Percentiles rank a stretch among this genome's conserved stretches.
Evolutionary conservation across 2,329 filamentous ascomycete species (phyloP).

Genomic region (Diplodia mutila): DNA sequence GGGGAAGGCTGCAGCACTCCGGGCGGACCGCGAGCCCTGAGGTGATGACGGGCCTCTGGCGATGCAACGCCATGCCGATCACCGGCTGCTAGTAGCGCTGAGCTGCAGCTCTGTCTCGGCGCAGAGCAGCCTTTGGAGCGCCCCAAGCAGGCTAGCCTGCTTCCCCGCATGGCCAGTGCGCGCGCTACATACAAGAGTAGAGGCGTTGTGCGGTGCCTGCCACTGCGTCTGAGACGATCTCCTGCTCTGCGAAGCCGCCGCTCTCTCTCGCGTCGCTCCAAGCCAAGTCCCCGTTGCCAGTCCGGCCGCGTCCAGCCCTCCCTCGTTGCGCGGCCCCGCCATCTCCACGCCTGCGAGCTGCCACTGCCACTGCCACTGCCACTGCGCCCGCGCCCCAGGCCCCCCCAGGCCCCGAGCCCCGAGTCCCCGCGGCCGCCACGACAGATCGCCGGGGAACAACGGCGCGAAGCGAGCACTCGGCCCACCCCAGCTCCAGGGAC

Average conservation of each 20-base stretch:
- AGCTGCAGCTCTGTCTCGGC: constrained; percentile 22
- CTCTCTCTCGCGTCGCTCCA: background rate
- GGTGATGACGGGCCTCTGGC: constrained; percentile 22
- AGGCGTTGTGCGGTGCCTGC: constrained; percentile 11
- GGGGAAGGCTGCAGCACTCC: constrained; percentile 15
- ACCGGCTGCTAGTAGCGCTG: constrained; percentile 5
- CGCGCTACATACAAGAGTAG: constrained; percentile 20
- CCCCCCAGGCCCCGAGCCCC: background rate
- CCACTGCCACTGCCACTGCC: too few relatives aligned
- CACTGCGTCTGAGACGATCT: background rate
- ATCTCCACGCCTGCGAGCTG: background rate
- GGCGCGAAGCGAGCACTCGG: constrained; percentile 23
- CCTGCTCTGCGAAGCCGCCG: background rate
- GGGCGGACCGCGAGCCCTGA: constrained; percentile 17
- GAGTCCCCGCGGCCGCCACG: constrained; percentile 19
- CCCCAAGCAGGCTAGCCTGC: constrained; percentile 16
- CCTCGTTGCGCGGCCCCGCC: background rate
- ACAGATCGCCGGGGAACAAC: constrained; percentile 21
- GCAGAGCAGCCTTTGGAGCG: background rate
- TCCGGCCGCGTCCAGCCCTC: background rate
- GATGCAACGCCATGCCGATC: constrained; percentile 23
- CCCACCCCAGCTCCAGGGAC: constrained; percentile 23
- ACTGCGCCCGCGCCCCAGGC: background rate
- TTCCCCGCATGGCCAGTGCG: constrained; percentile 20
- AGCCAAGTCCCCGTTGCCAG: background rate